Base-by-base conservation (phyloP, 441 rosid species). In the Eutrema salsugineum region DNA sequence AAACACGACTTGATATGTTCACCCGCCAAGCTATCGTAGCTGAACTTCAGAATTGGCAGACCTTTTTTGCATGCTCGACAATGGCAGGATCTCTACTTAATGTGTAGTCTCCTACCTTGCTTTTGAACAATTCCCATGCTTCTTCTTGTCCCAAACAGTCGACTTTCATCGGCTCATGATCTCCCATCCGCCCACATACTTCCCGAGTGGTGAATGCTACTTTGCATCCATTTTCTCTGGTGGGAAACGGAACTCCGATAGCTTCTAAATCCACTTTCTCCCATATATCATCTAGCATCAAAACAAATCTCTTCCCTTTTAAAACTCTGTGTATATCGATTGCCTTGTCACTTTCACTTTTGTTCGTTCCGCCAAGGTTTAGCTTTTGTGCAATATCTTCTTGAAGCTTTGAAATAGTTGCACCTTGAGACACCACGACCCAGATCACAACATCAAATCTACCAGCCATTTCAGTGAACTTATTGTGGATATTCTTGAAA, bases 381-480 rank as follows among this genome's bases (percentile, higher is more conserved):
- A 80, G n/a, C 9, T 38, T 68, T 19, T 49, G 12, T 15, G 76
- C 72, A 11, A 80, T 77, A 1, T 38, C 55, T 0, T 73, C 79
- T 63, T 81, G 82, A 28, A 83, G 47, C 16, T 70, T 76, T 11
- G 27, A 67, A 20, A 72, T 17, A 1, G 1, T 11, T 11, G 3
- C 8, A 11, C 9, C 11, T n/a, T n/a, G n/a, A n/a, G n/a, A n/a
- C n/a, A n/a, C n/a, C n/a, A n/a, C n/a, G n/a, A n/a, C n/a, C n/a
- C n/a, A n/a, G n/a, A n/a, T n/a, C n/a, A n/a, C n/a, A n/a, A n/a
- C n/a, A n/a, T n/a, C n/a, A n/a, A n/a, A n/a, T n/a, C n/a, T n/a
- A n/a, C n/a, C n/a, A n/a, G n/a, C n/a, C n/a, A n/a, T n/a, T n/a
- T n/a, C n/a, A n/a, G n/a, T n/a, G n/a, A n/a, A n/a, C n/a, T n/a